A percentile compares a stretch with the other conserved stretches of the same genome.
phyloP scores from a whole-genome alignment of 148 eudicot genomes.

The Fagopyrum homotropicum region DNA sequence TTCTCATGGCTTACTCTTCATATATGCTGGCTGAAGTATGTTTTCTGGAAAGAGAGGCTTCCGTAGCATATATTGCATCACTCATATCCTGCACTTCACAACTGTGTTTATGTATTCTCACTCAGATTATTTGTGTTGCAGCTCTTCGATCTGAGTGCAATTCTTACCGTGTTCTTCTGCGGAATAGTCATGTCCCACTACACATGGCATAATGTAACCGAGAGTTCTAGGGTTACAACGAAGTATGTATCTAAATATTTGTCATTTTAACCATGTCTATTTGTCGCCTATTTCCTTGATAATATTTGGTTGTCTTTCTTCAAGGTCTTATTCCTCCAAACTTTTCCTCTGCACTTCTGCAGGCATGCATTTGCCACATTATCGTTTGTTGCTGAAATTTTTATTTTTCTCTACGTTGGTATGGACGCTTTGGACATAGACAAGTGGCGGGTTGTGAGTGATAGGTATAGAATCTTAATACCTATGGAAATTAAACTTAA shows the following conservation, averaged over 20 bases:
- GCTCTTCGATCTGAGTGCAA: constrained; percentile 63
- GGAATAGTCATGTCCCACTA: constrained; percentile 92
- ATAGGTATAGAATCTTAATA: constrained; percentile 21
- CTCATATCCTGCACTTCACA: background rate
- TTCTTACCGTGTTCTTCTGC: constrained; percentile 85
- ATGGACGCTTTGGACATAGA: constrained; percentile 36
- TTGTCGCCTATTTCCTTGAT: background rate
- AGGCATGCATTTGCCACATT: constrained; percentile 54
- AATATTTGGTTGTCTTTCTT: background rate
- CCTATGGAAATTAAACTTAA: background rate
- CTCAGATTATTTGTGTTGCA: constrained; percentile 25
- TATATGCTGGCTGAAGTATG: constrained; percentile 84
- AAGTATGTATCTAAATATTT: constrained; percentile 34
- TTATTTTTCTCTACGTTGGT: constrained; percentile 38
- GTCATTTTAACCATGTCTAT: background rate
- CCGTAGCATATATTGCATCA: background rate
- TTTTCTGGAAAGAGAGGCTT: constrained; percentile 4
- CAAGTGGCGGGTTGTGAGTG: constrained; percentile 32
- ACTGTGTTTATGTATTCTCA: background rate
- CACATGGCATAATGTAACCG: constrained; percentile 88
- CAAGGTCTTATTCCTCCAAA: constrained; percentile 5
- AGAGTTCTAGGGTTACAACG: constrained; percentile 78
- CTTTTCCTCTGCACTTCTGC: constrained; percentile 20
- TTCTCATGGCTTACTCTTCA: constrained; percentile 77
- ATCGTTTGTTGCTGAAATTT: constrained; percentile 35